Evolutionary conservation across 345 rosid genomes (phyloP).

Genomic region (Eucalyptus guilfoylei): DNA sequence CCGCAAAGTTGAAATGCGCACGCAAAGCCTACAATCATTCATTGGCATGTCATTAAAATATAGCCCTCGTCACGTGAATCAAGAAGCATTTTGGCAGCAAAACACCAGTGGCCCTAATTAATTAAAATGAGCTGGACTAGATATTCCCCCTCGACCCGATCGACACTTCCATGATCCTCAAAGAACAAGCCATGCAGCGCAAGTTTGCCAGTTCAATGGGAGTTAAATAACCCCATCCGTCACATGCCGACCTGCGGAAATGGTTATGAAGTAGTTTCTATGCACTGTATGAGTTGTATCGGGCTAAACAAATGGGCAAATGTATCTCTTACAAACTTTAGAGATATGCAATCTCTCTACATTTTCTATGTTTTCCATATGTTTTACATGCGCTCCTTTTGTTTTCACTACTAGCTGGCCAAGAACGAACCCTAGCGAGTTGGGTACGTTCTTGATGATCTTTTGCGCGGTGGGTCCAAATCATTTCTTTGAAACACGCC

Average conservation of each 20-base stretch:
- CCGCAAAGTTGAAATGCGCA: background rate
- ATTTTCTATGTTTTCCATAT: background rate
- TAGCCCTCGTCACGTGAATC: slow-evolving; percentile 5
- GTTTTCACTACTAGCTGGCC: background rate
- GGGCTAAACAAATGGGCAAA: background rate
- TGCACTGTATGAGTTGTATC: background rate
- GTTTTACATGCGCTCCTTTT: background rate
- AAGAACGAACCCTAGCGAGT: background rate
- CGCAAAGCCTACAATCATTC: background rate
- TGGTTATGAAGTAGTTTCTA: background rate
- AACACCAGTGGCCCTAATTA: background rate
- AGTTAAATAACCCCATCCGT: background rate
- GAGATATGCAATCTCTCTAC: background rate
- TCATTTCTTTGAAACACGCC: background rate
- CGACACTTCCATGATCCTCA: background rate
- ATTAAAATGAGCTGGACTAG: background rate
- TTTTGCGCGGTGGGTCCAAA: background rate
- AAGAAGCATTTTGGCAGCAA: background rate
- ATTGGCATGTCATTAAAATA: background rate
- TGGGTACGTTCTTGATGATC: background rate
- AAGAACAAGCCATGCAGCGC: slow-evolving; percentile 1
- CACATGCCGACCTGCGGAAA: background rate
- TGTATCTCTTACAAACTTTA: background rate
- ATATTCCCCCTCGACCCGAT: background rate
- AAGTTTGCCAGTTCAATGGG: slow-evolving; percentile 7